These are phyloP conservation scores for Phytophthora meadii DNA, from an alignment of 352 stramenopile species.

Conservation along the genomic window DNA sequence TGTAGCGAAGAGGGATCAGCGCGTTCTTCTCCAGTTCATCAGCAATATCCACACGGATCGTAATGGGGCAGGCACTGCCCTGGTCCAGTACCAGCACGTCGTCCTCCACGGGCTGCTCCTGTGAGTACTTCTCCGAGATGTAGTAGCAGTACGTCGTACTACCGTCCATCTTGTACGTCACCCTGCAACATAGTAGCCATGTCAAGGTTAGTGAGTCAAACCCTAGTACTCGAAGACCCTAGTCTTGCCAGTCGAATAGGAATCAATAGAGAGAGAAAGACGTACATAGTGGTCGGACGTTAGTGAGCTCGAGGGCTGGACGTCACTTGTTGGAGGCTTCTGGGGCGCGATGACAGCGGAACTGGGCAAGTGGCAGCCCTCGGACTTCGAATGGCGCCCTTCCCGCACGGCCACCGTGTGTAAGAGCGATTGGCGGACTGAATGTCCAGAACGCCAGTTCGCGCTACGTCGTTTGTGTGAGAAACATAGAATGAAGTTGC, in stretches of 20 bases:
- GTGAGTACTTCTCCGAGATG: conserved; percentile 65
- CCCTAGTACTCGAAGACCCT: conserved; percentile 4
- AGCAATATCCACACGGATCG: conserved; percentile 69
- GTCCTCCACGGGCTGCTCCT: conserved; percentile 49
- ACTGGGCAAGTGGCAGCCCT: conserved; percentile 8
- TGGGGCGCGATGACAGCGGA: conserved; percentile 1
- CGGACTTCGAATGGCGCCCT: conserved; percentile 5
- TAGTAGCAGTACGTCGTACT: conserved; percentile 89
- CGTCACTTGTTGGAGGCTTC: neutral
- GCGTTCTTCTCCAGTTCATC: conserved; percentile 53
- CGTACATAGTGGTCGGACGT: conserved; percentile 34
- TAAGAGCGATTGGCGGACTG: conserved; percentile 14
- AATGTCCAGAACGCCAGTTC: conserved; percentile 41
- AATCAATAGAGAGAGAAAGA: neutral
- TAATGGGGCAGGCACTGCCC: conserved; percentile 63
- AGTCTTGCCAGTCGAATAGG: conserved; percentile 3
- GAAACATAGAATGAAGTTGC: conserved; percentile 31
- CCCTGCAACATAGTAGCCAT: conserved; percentile 25
- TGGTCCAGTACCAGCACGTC: conserved; percentile 50
- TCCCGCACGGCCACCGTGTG: conserved; percentile 7
- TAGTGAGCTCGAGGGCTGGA: conserved; percentile 14
- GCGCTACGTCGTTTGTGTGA: conserved; percentile 24
- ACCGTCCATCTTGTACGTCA: conserved; percentile 76
- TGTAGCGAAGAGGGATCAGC: conserved; percentile 67
- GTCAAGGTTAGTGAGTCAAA: conserved; percentile 1